Base-by-base conservation (phyloP, 371 early-diverging fungal species). In the Mucor irregularis region DNA sequence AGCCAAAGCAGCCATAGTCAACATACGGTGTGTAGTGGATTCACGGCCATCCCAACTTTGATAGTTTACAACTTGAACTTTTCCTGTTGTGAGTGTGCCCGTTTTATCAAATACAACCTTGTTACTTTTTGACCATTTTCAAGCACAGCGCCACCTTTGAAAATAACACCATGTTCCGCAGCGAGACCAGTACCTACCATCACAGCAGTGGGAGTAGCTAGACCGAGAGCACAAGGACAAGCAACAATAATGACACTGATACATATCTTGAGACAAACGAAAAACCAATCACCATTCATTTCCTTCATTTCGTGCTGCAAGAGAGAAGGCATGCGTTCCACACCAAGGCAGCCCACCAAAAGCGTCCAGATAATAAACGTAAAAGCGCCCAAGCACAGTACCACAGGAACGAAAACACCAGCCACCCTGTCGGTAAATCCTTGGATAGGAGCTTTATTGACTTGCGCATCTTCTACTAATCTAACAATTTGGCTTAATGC, bases 181-280 rank as follows among this genome's bases (percentile, higher is more conserved):
- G 95, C 96, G 1, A 97, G 87, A 21, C 98, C 98, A 0, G 97
- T 96, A 17, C 98, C 97, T 4, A 97, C 97, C 98, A 98, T 97
- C 28, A 98, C 94, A 0, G 98, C 98, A 0, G 98, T 98, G 16
- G 98, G 98, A 0, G 94, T 95, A 34, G 96, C 91, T 33, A 98
- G 78, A 4, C 98, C 97, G n/a, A 98, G 72, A 4, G 98, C 95
- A 74, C 98, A 98, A 19, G 98, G 98, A 58, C 98, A 98, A 16
- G 98, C 96, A 1, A 98, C 96, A 9, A 97, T 94, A 30, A 97
- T 88, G 5, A 97, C 97, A 14, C 95, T 90, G 37, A 97, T 96
- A 30, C 92, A 91, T 24, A 97, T 74, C 68, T 94, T 87, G 42
- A 96, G 72, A 52, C 92, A 90, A 10, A 93, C 87, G 43, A 90